Evolutionary conservation across 257 asterid species (phyloP), one percentile per base, ranked within the genome.

Genomic region (Plantago elongata): DNA sequence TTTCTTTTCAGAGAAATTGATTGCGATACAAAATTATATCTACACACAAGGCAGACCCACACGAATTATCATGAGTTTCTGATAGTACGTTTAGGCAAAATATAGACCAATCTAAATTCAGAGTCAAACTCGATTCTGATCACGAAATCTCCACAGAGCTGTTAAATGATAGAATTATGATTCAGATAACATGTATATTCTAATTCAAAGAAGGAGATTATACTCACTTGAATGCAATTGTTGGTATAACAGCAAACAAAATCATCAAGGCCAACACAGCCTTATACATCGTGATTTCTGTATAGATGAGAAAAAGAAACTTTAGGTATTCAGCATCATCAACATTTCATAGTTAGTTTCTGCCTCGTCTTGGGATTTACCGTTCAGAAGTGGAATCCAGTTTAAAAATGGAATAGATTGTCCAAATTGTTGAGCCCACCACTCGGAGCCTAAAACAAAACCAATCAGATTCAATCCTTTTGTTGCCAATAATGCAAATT

Each of bases 361-460:
- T 22, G 57, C 38, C 15, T 44, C 45, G 34, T 45, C 42, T 63
- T 63, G 71, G 70, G 58, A 45, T 89, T 77, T 73, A 89, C 99
- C 94, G 46, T 65, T 83, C 45, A 89, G 38, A 75, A 76, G 65
- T 7, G 99, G 99, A 80, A 89, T 72, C 97, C 97, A 89, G 75
- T 78, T 73, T 69, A 85, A 77, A 50, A 83, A 67, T 17, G 99
- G 87, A 73, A 93, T 49, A 50, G 94, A 80, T 62, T 82, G 82
- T 48, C 96, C 96, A 59, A 89, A 78, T 45, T 59, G 72, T 71
- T 85, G 97, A 51, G 65, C 89, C 99, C 99, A 93, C 99, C 99
- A 93, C 73, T 80, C 88, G 61, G 96, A 77, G 72, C 96, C 99
- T 92, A 76, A 81, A 77, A 77, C 59, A 52, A 69, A 67, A 70